Percentiles rank a stretch among this genome's conserved stretches.
Conservation (phyloP, 2,329 filamentous ascomycete genomes). For the Cladophialophora psammophila region DNA sequence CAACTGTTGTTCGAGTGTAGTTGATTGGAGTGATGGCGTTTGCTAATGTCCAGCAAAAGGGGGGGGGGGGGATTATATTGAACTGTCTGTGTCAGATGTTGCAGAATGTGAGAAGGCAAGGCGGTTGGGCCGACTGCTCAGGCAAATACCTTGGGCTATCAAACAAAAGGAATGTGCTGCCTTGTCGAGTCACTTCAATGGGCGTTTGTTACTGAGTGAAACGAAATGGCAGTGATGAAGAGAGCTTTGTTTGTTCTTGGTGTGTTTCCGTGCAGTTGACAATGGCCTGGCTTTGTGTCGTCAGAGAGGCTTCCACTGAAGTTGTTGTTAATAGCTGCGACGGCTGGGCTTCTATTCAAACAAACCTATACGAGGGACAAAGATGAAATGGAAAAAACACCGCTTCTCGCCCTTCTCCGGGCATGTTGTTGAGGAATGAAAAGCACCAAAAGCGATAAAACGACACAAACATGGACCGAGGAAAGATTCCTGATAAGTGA, state of each 20-base stretch:
- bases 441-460: not conserved
- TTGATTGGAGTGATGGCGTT: not conserved
- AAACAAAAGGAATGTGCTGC: not conserved
- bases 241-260: not conserved
- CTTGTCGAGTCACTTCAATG: not conserved
- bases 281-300: not conserved
- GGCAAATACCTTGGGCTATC: slow-evolving; percentile 3
- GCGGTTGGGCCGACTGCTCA: not conserved
- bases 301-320: not conserved
- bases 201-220: not conserved
- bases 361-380: not conserved
- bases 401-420: not conserved
- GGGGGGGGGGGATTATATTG: not conserved
- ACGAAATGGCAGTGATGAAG: not conserved
- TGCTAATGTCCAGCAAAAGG: not conserved
- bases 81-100: not conserved
- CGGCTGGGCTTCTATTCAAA: not conserved
- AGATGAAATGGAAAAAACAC: not conserved
- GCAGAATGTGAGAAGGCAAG: not conserved
- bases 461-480: not conserved
- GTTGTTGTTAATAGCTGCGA: too few species aligned
- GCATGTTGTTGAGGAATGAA: not conserved
- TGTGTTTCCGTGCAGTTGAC: not conserved
- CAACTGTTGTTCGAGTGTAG: not conserved
- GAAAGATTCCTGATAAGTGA: not conserved